phyloP scores from a whole-genome alignment of 805 yeast genomes.

The Schwanniomyces pseudopolymorphus region DNA sequence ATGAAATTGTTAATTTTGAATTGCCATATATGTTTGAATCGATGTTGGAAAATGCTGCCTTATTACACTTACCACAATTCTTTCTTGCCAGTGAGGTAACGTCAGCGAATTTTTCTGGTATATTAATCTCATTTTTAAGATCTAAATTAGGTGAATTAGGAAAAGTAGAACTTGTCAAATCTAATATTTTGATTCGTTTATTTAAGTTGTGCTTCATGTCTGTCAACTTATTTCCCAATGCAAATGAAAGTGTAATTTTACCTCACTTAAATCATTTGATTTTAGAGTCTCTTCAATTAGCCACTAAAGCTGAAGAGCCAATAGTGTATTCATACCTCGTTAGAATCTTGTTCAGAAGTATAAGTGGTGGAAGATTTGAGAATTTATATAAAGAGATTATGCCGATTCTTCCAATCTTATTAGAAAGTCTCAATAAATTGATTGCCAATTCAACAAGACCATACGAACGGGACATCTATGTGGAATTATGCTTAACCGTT shows the following conservation, averaged over 20 bases:
- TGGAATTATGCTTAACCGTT: conserved; percentile 90
- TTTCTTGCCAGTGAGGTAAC: conserved; percentile 93
- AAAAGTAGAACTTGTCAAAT: conserved; percentile 69
- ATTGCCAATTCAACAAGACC: conserved; percentile 81
- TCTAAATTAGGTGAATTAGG: conserved; percentile 77
- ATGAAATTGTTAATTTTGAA: conserved; percentile 84
- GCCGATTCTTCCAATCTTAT: conserved; percentile 82
- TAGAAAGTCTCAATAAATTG: conserved; percentile 83
- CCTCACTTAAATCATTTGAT: conserved; percentile 88
- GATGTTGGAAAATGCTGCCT: conserved; percentile 78
- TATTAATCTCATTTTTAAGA: conserved; percentile 73
- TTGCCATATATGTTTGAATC: conserved; percentile 74
- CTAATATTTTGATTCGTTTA: conserved; percentile 78
- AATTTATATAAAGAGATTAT: conserved; percentile 87
- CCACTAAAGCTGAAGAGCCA: conserved; percentile 89
- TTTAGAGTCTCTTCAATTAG: conserved; percentile 69
- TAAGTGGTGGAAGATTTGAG: conserved; percentile 97
- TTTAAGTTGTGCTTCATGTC: conserved; percentile 96
- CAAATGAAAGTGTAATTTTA: conserved; percentile 82
- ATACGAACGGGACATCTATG: conserved; percentile 90
- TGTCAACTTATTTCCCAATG: conserved; percentile 83
- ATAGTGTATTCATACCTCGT: conserved; percentile 84
- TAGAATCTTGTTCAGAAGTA: conserved; percentile 86
- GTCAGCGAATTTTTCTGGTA: conserved; percentile 86
- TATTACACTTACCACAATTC: conserved; percentile 89